A percentile compares a stretch with the other conserved stretches of the same genome.
Conservation (phyloP, 2,329 filamentous ascomycete genomes). For the Fusarium mangiferae region DNA sequence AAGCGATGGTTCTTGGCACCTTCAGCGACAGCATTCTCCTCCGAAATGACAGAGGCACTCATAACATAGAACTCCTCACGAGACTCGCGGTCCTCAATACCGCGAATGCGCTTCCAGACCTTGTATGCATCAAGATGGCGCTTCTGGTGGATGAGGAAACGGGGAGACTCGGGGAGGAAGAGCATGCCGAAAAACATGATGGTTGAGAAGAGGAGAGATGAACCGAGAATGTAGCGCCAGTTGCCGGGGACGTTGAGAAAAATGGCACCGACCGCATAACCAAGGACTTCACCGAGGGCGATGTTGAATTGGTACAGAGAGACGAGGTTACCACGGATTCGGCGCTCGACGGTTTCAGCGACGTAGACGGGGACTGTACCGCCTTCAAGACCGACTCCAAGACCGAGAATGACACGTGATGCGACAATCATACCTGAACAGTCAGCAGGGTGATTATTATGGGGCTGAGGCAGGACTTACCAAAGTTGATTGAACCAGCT, state of each 20-base stretch:
- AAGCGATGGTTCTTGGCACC: constrained; percentile 65
- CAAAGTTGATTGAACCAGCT: constrained; percentile 74
- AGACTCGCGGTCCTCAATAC: constrained; percentile 64
- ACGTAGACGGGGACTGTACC: constrained; percentile 81
- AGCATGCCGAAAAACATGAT: constrained; percentile 66
- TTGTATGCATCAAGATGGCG: constrained; percentile 58
- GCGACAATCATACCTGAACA: constrained; percentile 70
- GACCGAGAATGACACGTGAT: constrained; percentile 73
- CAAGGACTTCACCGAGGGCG: constrained; percentile 77
- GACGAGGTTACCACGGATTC: constrained; percentile 76
- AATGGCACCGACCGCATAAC: constrained; percentile 78
- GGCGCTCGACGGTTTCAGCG: constrained; percentile 75
- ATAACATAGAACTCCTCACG: constrained; percentile 78
- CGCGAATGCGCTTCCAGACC: constrained; percentile 79
- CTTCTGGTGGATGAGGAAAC: constrained; percentile 77
- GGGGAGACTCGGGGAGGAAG: constrained; percentile 76
- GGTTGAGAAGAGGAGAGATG: constrained; percentile 74
- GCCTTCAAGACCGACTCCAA: constrained; percentile 78
- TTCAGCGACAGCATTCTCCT: constrained; percentile 64
- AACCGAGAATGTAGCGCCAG: constrained; percentile 80
- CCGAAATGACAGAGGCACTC: constrained; percentile 69
- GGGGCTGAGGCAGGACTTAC: constrained; percentile 31
- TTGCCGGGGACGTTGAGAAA: constrained; percentile 76
- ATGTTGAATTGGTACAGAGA: constrained; percentile 82
- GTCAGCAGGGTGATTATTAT: neutral